Evolutionary conservation across 345 rosid genomes (phyloP), one percentile per base, ranked within the genome.

Genomic region (Lenwebbia sp.): DNA sequence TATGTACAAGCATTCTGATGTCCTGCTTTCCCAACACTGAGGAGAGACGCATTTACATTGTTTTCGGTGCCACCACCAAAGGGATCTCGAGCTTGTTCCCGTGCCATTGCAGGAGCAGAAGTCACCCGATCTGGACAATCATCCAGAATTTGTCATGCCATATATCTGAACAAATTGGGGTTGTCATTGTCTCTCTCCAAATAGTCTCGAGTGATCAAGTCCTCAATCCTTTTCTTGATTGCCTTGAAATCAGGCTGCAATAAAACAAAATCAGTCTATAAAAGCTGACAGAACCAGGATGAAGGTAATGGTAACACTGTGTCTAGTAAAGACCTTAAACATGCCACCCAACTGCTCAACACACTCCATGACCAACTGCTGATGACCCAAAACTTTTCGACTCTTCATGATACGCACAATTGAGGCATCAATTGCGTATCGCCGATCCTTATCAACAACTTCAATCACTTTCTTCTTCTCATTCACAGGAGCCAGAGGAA

Each of bases 331-430:
- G 89, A 96, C 99, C 98, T 98, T 98, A 90, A 98, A 96, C 99
- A 94, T 95, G 85, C 93, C 94, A 88, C 95, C 95, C 87, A 98
- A 88, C 87, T 95, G 98, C 92, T 95, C 94, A 4, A 96, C 98
- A 85, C 99, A 96, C 90, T 95, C 99, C 9, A 90, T 89, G 41
- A 96, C 97, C 58, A 98, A 87, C 44, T 93, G 99, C 85, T 93
- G 98, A 89, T 95, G 95, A 70, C 95, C 94, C 92, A 95, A 87
- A 40, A 94, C 92, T 83, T 95, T 98, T 87, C 98, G 88, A 60
- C 97, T 93, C 94, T 98, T 98, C 99, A 98, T 98, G 87, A 98
- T 98, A 60, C 98, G 95, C 26, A 98, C 99, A 82, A 98, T 91
- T 52, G 99, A 99, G 75, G 99, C 99, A 90, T 98, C 98, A 84